A percentile compares a stretch with the other conserved stretches of the same genome.
Evolutionary conservation across 176 grass and related monocot genomes (phyloP).

Genomic region (Cymbopogon citratus): DNA sequence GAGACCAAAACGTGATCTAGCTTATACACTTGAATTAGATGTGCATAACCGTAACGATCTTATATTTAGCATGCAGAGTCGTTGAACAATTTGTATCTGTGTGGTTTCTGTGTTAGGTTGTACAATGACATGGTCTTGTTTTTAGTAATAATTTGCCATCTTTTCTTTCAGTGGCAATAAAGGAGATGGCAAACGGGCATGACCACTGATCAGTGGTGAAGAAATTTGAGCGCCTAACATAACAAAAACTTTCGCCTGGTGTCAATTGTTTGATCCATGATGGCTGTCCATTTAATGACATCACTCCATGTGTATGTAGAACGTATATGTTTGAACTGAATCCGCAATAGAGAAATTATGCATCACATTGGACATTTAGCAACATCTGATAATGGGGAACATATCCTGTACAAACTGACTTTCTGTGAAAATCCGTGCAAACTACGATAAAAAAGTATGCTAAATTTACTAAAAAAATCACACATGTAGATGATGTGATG

Average conservation of each 20-base stretch:
- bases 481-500: too few relatives aligned
- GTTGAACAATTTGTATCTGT: not conserved
- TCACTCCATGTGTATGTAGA: not conserved
- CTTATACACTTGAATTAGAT: constrained; percentile 1
- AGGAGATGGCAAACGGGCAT: not conserved
- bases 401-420: too few relatives aligned
- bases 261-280: not conserved
- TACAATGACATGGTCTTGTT: not conserved
- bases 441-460: too few relatives aligned
- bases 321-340: not conserved
- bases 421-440: too few relatives aligned
- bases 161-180: not conserved
- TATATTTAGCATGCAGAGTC: not conserved
- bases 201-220: not conserved
- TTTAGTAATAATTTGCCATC: constrained; percentile 6
- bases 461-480: too few relatives aligned
- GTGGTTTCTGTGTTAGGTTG: not conserved
- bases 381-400: not conserved
- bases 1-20: not conserved
- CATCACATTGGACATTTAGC: not conserved
- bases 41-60: not conserved
- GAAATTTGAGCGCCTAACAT: not conserved
- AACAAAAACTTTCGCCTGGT: not conserved
- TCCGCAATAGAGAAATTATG: too few relatives aligned
- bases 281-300: not conserved